Evolutionary conservation across 2,329 filamentous ascomycete genomes (phyloP), one percentile per base, ranked within the genome.

Genomic region (Colletotrichum melonis): DNA sequence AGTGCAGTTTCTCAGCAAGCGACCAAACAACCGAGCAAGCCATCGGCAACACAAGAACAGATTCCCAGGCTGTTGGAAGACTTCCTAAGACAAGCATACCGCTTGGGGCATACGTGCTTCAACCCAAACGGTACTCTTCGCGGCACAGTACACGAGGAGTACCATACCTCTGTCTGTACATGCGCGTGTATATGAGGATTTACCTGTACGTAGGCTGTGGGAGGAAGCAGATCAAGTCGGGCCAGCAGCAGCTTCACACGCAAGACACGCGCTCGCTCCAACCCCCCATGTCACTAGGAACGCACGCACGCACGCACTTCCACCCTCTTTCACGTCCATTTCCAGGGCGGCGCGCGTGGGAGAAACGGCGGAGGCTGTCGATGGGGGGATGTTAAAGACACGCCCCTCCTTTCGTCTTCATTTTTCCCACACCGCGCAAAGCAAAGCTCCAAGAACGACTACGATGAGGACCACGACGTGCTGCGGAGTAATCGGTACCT

Each of bases 301-400:
- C 65, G 59, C 52, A 72, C 65, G 42, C 57, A 60, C 62, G 59
- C 52, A 72, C 65, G 42, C 57, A 60, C 62, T 46, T 59, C 8
- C 28, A 54, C 4, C 28, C 52, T 59, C 24, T 9, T 9, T 6
- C 9, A 32, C 22, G 35, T 52, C 56, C 22, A 35, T 59, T 57
- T 72, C 65, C 69, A 56, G 57, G 65, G 54, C 69, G 64, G 65
- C 69, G 69, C 52, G 52, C 58, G 59, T 69, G 70, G 67, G 32
- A 69, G 66, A 69, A 69, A 73, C 59, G 70, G 70, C 60, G 59
- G 56, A 38, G 55, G 42, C 16, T 46, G 42, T n/a, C 7, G 6
- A 14, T 42, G 35, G 14, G 35, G 14, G 35, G 35, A 42, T 60
- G 55, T 30, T 64, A 59, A 5, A 6, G 8, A 28, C 66, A 69